Evolutionary conservation across 495 filamentous ascomycete species (phyloP), one percentile per base, ranked within the genome.

Genomic region (Parathielavia hyrcaniae): DNA sequence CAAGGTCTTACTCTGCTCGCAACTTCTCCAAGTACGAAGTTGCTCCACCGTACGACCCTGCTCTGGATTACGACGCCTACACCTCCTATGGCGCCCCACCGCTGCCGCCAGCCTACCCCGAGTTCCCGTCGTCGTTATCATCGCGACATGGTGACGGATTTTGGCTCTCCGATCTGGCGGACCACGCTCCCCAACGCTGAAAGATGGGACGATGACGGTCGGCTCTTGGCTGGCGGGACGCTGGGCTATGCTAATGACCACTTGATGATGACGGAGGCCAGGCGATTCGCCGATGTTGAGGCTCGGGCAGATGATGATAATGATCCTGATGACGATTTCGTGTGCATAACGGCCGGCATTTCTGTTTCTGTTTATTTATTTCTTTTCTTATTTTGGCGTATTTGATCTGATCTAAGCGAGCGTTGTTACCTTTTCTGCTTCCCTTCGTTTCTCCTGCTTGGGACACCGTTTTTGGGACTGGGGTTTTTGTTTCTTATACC

Each of bases 1-100:
- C 54, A 19, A 30, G 69, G 52, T 75, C 75, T 26, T 76, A 66
- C 62, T 69, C 73, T 9, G 26, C 26, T 3, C 69, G 76, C 50
- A 58, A 64, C 35, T 44, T 64, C 26, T 63, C 71, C 32, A 59
- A 40, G 55, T 62, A 61, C 49, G 57, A 63, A 62, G 30, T 57
- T 50, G 12, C 16, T 6, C 17, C 53, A 7, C 32, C 57, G 44
- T 52, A 61, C 59, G 48, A 57, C 47, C 13, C 54, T 44, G 34
- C 0, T 7, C 16, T 23, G 5, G 49, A 60, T 34, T 53, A 60
- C 57, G 50, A 61, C 55, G 50, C 35, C 44, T 66, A 54, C 52
- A 59, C 59, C 26, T 10, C 57, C n/a, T 53, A 47, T 32, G 39
- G 35, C 19, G 4, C 26, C 9, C 39, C 55, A 14, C 36, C 52